Evolutionary conservation across 2,329 filamentous ascomycete species (phyloP).

Genomic region (Talaromyces sp.): DNA sequence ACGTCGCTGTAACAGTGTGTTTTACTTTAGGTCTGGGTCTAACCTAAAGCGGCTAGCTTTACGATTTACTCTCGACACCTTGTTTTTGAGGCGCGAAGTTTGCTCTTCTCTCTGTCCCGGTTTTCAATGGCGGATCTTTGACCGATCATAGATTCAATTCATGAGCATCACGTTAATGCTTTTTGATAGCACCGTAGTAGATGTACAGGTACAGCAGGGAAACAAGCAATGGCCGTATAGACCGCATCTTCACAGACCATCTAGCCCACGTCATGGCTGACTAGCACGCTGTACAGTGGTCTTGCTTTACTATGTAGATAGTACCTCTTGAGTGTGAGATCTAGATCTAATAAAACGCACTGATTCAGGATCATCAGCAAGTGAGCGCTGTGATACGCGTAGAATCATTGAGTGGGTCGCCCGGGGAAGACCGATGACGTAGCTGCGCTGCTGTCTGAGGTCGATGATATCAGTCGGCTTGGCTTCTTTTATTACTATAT

Average conservation of each 20-base stretch:
- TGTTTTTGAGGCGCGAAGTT: not conserved
- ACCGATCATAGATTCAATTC: not conserved
- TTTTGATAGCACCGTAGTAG: not conserved
- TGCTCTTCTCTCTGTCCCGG: not conserved
- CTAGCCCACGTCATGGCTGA: not conserved
- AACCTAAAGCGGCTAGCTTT: not conserved
- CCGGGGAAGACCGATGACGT: conserved; percentile 15
- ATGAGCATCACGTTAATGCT: not conserved
- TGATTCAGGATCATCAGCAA: not conserved
- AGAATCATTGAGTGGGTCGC: not conserved
- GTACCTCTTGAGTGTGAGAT: not conserved
- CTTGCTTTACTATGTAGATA: too few relatives aligned
- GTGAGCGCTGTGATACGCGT: not conserved
- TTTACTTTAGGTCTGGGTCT: not conserved
- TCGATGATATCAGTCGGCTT: conserved; percentile 19
- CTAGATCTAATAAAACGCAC: not conserved
- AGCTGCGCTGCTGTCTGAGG: not conserved
- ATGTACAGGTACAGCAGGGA: not conserved
- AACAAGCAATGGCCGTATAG: not conserved
- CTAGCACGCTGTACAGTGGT: not conserved
- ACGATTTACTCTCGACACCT: not conserved
- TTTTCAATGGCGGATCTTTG: not conserved
- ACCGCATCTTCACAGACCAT: not conserved
- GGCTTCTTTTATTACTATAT: not conserved
- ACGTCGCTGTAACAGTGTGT: conserved; percentile 1